Evolutionary conservation across 305 asterid species (phyloP).

Genomic region (Fraxinus dipetala): DNA sequence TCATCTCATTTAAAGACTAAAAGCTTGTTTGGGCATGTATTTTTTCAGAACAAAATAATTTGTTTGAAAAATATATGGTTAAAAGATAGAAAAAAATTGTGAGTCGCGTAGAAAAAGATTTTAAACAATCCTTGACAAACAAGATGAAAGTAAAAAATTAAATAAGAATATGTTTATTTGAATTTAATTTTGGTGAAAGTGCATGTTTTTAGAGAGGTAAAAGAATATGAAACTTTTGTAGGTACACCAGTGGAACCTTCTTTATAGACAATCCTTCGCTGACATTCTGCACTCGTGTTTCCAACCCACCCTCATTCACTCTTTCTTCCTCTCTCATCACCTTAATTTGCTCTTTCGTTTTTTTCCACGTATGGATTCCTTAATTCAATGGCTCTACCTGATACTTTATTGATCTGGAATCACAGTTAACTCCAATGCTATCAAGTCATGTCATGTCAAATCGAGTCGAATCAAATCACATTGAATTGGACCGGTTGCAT

Average conservation of each 20-base stretch:
- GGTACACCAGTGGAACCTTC: slow-evolving; percentile 25
- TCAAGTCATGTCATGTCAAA: background rate
- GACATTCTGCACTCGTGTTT: slow-evolving; percentile 50
- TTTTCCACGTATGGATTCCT: background rate
- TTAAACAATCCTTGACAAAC: background rate
- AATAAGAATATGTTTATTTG: background rate
- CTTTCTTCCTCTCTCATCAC: background rate
- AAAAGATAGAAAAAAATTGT: background rate
- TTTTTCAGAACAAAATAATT: too few species aligned
- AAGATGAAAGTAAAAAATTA: background rate
- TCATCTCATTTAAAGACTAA: background rate
- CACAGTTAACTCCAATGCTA: background rate
- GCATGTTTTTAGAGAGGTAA: background rate
- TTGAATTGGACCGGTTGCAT: background rate
- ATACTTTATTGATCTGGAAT: background rate
- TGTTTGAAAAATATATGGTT: background rate
- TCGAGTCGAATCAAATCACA: background rate
- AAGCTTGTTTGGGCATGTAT: background rate
- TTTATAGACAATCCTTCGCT: slow-evolving; percentile 37
- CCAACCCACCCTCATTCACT: slow-evolving; percentile 1
- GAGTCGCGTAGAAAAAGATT: background rate
- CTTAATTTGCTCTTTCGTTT: background rate
- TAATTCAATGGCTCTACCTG: background rate
- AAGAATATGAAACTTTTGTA: slow-evolving; percentile 15
- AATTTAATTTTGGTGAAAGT: background rate